These are phyloP conservation scores for Macrophomina phaseolina DNA, from an alignment of 2,329 filamentous ascomycete genomes.

Conservation along the genomic window DNA sequence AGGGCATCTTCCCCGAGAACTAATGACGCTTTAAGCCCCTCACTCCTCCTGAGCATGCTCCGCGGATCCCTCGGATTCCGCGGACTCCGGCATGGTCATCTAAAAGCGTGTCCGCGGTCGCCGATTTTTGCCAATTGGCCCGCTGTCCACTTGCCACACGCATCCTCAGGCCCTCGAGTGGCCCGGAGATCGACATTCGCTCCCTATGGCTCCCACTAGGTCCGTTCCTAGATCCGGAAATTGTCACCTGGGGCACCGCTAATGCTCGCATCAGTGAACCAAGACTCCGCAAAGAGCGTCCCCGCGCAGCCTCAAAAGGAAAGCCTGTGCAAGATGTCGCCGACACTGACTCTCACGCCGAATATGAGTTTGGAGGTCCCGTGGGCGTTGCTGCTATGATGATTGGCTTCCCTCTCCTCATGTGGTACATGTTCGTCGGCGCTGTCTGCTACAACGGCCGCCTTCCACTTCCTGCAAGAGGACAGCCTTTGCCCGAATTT, in stretches of 20 bases:
- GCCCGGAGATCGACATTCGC: neutral
- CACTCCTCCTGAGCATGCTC: neutral
- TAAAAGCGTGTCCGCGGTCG: constrained; percentile 7
- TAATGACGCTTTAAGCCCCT: neutral
- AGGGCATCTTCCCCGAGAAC: neutral
- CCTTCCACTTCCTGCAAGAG: constrained; percentile 70
- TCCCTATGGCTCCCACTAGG: constrained; percentile 4
- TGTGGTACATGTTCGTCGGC: constrained; percentile 99
- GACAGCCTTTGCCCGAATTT: constrained; percentile 75
- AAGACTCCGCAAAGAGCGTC: neutral
- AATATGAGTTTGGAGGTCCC: constrained; percentile 85
- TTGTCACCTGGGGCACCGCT: neutral
- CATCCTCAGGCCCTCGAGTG: neutral
- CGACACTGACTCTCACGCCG: constrained; percentile 28
- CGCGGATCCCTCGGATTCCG: constrained; percentile 10
- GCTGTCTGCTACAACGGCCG: constrained; percentile 89
- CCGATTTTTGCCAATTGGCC: neutral
- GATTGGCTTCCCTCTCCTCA: constrained; percentile 88
- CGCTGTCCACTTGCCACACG: neutral
- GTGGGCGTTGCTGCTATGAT: constrained; percentile 83
- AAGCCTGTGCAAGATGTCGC: neutral
- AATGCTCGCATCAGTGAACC: neutral
- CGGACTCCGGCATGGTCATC: constrained; percentile 3
- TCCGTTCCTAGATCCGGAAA: neutral
- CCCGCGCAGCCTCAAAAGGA: neutral